Base-by-base conservation (phyloP, 257 asterid species). In the Cordia subcordata region DNA sequence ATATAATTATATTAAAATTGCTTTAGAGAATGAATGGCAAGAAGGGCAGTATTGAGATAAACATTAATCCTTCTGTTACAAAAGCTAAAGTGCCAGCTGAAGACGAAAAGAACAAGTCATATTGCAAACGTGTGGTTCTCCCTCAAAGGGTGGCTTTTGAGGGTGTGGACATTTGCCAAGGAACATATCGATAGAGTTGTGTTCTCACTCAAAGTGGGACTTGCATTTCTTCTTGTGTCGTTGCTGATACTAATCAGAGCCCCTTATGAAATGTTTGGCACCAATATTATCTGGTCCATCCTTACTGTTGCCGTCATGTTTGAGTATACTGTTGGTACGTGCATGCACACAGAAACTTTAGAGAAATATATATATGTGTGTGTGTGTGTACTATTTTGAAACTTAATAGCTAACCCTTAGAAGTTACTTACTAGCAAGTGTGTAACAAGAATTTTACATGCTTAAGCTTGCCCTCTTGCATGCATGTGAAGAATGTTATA, bases 221-320 rank as follows among this genome's bases (percentile, higher is more conserved):
- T 85, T 1, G 83, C 95, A n/a, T 85, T 85, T 62, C 79, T 83
- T 18, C 75, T 83, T 11, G 85, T 75, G 38, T 85, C 95, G 5
- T 78, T 85, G 35, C 71, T 85, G 55, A 81, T 81, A 68, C 65
- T 85, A 52, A 72, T 85, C 52, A 67, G 57, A 38, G 55, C 75
- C 15, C 80, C 91, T 21, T 86, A 83, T 67, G 75, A 63, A 46
- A 75, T 81, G 15, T 83, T 86, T 49, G 95, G 91, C 72, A 55
- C 80, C 60, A 75, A 39, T 45, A 75, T 80, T 61, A 83, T 86
- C 64, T 86, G 91, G 95, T 86, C 91, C 17, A 81, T 85, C 66
- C 82, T 85, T 75, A 85, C 95, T 16, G 91, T 83, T 16, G 95
- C 86, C 69, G 60, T 86, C 77, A 86, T 86, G 91, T 86, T 83